Base-by-base conservation (phyloP, 441 rosid genomes). In the Breynia disticha region DNA sequence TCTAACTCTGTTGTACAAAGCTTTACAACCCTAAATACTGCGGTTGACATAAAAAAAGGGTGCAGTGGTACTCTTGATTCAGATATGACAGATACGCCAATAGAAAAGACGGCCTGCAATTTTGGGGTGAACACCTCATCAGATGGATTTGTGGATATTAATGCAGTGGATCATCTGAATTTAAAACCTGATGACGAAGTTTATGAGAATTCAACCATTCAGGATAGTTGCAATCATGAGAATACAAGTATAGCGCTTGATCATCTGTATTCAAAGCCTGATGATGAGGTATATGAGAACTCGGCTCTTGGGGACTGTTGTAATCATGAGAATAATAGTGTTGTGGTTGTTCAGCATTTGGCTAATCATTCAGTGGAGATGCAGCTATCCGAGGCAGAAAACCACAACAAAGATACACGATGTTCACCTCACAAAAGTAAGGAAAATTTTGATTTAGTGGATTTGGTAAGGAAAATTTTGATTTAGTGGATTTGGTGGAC, bases 131-230 rank as follows among this genome's bases (percentile, higher is more conserved):
- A 65, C 56, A 62, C 65, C 54, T 45, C 51, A 49, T 67, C 78
- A 16, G 74, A 70, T 67, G 68, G 68, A 56, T 63, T 71, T 41
- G 32, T 48, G n/a, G 68, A 65, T 67, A 56, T 46, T 57, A 47
- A 56, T 59, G 66, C 68, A 46, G 28, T 50, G 52, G 72, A 67
- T 9, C 70, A 67, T 63, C 69, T 62, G 47, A 61, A 37, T 41
- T 55, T 68, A 52, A 68, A 70, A 59, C 67, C 57, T 54, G 55
- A 62, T 57, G 64, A 53, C 55, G 79, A 64, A 63, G 39, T 19
- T 58, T 76, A 74, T 19, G 73, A 73, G 52, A 75, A 65, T 71
- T 74, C 80, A 49, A 62, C 72, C 22, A 46, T 56, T 19, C 77
- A 56, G 63, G 73, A 69, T 48, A 54, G 62, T 65, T 63, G 57